phyloP scores from a whole-genome alignment of 2,329 filamentous ascomycete species.

The Fusarium stilboides region DNA sequence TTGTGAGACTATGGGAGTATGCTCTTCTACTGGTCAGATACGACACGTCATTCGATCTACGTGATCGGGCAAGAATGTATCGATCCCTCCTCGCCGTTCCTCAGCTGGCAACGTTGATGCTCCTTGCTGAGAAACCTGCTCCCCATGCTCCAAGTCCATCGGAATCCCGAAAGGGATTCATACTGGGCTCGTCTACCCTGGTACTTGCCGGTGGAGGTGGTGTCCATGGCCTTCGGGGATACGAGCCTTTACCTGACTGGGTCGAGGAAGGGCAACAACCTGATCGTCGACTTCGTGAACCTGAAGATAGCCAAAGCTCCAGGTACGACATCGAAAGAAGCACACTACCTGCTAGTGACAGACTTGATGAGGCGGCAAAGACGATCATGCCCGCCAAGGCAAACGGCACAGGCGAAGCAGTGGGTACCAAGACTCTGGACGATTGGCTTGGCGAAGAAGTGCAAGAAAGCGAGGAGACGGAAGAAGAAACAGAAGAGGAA shows the following conservation, averaged over 20 bases:
- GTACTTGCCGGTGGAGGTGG: constrained; percentile 84
- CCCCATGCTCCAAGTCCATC: constrained; percentile 92
- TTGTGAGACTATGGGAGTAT: constrained; percentile 87
- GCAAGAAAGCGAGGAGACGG: constrained; percentile 69
- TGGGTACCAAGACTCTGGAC: constrained; percentile 84
- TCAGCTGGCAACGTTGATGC: constrained; percentile 89
- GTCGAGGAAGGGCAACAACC: constrained; percentile 86
- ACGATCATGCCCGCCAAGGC: constrained; percentile 58
- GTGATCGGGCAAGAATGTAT: constrained; percentile 91
- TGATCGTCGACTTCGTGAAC: constrained; percentile 79
- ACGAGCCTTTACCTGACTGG: constrained; percentile 87
- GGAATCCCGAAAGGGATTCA: constrained; percentile 82
- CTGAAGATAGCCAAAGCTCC: constrained; percentile 57
- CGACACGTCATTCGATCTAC: constrained; percentile 94
- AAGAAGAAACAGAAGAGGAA: constrained; percentile 66
- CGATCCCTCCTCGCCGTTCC: constrained; percentile 85
- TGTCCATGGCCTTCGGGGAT: constrained; percentile 81
- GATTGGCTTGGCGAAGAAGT: constrained; percentile 90
- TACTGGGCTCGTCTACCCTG: constrained; percentile 87
- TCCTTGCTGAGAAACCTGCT: constrained; percentile 94
- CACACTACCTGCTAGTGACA: constrained; percentile 72
- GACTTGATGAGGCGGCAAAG: constrained; percentile 71
- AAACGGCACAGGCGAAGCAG: constrained; percentile 68
- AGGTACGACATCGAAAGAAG: constrained; percentile 53
- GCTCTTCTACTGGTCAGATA: constrained; percentile 88